Conservation (phyloP, 164 flowering plant genomes). For the Aristolochia californica region DNA sequence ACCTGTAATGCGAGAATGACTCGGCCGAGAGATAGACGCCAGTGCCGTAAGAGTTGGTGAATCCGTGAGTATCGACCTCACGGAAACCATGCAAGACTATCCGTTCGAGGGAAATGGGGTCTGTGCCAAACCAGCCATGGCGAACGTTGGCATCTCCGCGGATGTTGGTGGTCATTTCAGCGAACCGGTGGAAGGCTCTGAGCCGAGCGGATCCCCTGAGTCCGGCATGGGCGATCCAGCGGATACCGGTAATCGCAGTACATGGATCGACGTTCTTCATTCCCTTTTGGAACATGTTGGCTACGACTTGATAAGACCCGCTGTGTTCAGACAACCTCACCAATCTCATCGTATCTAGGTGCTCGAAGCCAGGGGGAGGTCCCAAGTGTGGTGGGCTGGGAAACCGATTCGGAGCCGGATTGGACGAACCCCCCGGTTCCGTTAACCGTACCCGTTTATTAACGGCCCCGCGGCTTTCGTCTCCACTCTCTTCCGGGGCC, state of each 20-base stretch:
- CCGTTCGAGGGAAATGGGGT: conserved; percentile 17
- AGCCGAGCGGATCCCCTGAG: conserved; percentile 24
- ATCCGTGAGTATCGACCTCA: conserved; percentile 8
- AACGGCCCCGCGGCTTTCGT: no score
- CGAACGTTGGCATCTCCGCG: conserved; percentile 27
- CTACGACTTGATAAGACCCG: conserved; percentile 8
- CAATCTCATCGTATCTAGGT: background rate
- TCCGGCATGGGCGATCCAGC: conserved; percentile 19
- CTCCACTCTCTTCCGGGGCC: no score
- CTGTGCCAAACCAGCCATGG: conserved; percentile 43
- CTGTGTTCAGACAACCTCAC: conserved; percentile 9
- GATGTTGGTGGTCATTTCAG: conserved; percentile 20
- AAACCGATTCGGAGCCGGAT: no score
- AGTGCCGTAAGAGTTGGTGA: conserved; percentile 20
- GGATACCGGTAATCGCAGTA: conserved; percentile 22
- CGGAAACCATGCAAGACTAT: conserved; percentile 41
- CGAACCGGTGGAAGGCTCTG: conserved; percentile 26
- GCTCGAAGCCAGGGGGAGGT: background rate
- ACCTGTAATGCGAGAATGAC: conserved; percentile 35
- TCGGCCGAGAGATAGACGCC: conserved; percentile 35
- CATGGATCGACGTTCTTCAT: conserved; percentile 11
- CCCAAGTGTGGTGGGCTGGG: no score
- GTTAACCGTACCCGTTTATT: no score
- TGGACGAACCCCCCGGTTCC: no score
- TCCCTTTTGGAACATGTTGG: conserved; percentile 20